Percentiles rank a stretch among this genome's conserved stretches.
These are phyloP conservation scores for Aspergillus cristatus DNA, from an alignment of 495 filamentous ascomycete genomes.

Conservation along the genomic window DNA sequence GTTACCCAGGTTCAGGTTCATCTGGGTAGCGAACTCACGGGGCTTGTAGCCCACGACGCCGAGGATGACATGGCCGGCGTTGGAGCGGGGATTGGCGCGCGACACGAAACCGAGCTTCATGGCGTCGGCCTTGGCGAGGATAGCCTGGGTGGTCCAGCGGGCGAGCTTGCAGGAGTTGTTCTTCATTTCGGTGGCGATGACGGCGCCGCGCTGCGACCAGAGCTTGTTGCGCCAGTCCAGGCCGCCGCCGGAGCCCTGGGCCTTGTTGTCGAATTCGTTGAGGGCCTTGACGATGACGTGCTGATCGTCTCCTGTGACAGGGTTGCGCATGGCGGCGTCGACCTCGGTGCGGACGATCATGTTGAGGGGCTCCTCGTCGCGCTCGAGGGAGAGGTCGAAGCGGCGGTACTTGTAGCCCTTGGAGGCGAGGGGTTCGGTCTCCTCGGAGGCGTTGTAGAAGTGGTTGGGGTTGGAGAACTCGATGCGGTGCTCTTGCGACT, in stretches of 20 bases:
- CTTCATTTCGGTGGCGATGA: conserved; percentile 99
- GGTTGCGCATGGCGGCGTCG: conserved; percentile 91
- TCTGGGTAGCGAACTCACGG: conserved; percentile 90
- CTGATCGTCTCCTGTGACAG: conserved; percentile 77
- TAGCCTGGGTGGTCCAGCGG: conserved; percentile 90
- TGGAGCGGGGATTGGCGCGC: conserved; percentile 79
- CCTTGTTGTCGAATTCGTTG: conserved; percentile 98
- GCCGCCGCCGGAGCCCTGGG: conserved; percentile 85
- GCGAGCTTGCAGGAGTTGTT: conserved; percentile 98
- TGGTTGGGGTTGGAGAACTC: conserved; percentile 84
- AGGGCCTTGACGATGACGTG: conserved; percentile 88
- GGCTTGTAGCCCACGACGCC: conserved; percentile 97
- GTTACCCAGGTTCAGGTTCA: conserved; percentile 93
- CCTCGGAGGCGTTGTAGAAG: conserved; percentile 91
- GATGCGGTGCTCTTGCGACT: conserved; percentile 66
- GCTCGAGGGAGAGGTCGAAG: conserved; percentile 89
- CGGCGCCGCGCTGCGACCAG: conserved; percentile 83
- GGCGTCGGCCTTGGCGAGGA: conserved; percentile 86
- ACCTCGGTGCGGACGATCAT: conserved; percentile 93
- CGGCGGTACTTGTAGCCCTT: conserved; percentile 98
- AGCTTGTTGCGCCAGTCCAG: conserved; percentile 95
- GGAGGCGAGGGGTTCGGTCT: conserved; percentile 83
- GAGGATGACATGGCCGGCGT: conserved; percentile 85
- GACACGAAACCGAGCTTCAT: conserved; percentile 99
- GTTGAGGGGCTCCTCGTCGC: conserved; percentile 82